Conservation (phyloP, 1,284 basidiomycete species). For the Mycosarcoma mackinlayi region DNA sequence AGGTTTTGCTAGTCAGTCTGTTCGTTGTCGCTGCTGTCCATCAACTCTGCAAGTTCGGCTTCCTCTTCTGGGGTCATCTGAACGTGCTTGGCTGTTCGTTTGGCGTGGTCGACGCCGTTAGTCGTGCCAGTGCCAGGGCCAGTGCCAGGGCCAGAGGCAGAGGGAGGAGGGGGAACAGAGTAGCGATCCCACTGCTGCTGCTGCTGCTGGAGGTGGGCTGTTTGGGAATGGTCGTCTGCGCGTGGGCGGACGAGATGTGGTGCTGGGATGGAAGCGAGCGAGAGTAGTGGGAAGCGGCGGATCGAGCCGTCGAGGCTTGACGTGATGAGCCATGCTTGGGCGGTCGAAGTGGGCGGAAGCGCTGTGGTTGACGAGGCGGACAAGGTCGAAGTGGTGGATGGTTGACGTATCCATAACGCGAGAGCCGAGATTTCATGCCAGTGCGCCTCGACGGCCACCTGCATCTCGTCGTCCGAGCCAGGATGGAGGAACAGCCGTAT, state of each 20-base stretch:
- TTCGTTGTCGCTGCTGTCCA: constrained; percentile 35
- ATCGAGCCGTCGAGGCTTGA: constrained; percentile 54
- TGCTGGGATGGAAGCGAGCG: not conserved
- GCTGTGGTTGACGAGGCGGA: not conserved
- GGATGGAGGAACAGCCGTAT: constrained; percentile 18
- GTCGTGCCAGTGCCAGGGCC: too few species aligned
- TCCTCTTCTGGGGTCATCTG: constrained; percentile 59
- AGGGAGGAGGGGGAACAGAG: constrained; percentile 12
- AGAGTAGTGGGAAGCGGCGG: constrained; percentile 38
- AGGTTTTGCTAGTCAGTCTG: constrained; percentile 7
- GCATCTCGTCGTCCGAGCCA: not conserved
- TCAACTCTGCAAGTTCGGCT: constrained; percentile 56
- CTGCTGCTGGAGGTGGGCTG: not conserved
- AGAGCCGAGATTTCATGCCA: constrained; percentile 57
- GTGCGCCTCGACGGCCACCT: constrained; percentile 48
- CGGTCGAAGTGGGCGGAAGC: not conserved
- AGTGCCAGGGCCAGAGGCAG: too few species aligned
- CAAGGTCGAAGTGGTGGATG: not conserved
- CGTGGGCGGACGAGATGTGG: not conserved
- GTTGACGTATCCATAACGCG: constrained; percentile 23
- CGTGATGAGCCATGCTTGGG: constrained; percentile 44
- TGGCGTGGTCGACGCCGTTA: too few species aligned
- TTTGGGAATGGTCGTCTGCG: not conserved
- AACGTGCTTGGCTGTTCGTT: not conserved
- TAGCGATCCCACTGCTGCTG: constrained; percentile 9